Percentiles rank a stretch among this genome's conserved stretches.
Evolutionary conservation across 139 green algal genomes (phyloP).

Genomic region (Volvox reticuliferus): DNA sequence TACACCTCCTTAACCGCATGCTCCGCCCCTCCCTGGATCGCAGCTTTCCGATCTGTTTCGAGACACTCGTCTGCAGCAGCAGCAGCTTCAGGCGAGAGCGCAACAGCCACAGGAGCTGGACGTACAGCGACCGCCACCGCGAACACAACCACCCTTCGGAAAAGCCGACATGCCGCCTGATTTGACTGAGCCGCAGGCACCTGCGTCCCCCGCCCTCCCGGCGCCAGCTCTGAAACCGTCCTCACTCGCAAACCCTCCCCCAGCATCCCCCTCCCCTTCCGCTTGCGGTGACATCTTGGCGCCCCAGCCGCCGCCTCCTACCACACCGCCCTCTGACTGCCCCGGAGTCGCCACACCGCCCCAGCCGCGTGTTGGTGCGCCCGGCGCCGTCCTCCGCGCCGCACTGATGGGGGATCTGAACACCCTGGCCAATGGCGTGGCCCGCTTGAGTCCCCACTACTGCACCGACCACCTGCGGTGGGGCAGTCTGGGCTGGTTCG

Average conservation of each 20-base stretch:
- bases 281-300: too few species aligned
- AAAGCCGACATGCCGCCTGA: too few species aligned
- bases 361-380: too few species aligned
- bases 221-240: background rate
- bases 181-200: too few species aligned
- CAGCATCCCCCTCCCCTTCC: background rate
- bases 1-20: too few species aligned
- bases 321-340: background rate
- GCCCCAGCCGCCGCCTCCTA: background rate
- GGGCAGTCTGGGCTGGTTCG: constrained; percentile 74
- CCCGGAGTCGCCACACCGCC: too few species aligned
- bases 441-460: constrained; percentile 79
- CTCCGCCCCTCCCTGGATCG: too few species aligned
- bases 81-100: background rate
- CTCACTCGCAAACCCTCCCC: background rate
- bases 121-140: too few species aligned
- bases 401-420: constrained; percentile 90
- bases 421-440: constrained; percentile 90
- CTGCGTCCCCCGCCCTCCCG: too few species aligned
- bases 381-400: constrained; percentile 10
- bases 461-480: constrained; percentile 86
- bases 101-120: too few species aligned
- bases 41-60: constrained; percentile 33
- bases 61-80: constrained; percentile 31
- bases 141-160: background rate